These are phyloP conservation scores for Lantana camara DNA, from an alignment of 257 asterid genomes.

Conservation along the genomic window DNA sequence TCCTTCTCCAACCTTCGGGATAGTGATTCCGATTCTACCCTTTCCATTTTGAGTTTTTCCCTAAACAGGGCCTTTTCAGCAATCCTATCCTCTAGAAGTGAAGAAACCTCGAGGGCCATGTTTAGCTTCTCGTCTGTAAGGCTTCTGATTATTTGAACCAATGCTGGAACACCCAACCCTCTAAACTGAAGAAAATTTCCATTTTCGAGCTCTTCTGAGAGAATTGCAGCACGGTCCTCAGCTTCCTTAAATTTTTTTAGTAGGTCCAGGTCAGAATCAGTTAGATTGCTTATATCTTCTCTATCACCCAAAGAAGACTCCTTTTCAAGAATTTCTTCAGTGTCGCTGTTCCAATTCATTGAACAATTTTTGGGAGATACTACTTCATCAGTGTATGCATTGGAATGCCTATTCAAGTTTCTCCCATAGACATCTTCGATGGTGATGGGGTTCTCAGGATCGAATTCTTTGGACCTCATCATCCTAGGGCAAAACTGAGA, in stretches of 20 bases:
- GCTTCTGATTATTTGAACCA: constrained; percentile 65
- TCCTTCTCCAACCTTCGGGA: constrained; percentile 74
- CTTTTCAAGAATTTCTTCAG: constrained; percentile 48
- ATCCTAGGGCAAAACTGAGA: constrained; percentile 50
- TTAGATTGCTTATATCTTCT: constrained; percentile 32
- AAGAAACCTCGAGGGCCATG: constrained; percentile 71
- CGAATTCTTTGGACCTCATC: constrained; percentile 58
- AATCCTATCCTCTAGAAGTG: constrained; percentile 65
- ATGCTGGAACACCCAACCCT: constrained; percentile 56
- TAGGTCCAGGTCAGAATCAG: constrained; percentile 53
- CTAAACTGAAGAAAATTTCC: constrained; percentile 50
- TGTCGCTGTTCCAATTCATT: constrained; percentile 44
- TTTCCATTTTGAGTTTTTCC: constrained; percentile 55
- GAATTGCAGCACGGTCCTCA: constrained; percentile 61
- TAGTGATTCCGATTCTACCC: constrained; percentile 51
- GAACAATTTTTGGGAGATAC: constrained; percentile 40
- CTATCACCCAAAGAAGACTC: constrained; percentile 43
- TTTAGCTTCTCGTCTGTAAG: constrained; percentile 71
- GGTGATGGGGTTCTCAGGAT: constrained; percentile 73
- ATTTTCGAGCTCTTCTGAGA: constrained; percentile 70
- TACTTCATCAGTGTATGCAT: constrained; percentile 49
- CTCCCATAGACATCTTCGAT: constrained; percentile 77
- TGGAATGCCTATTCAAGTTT: constrained; percentile 49
- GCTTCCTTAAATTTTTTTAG: constrained; percentile 65
- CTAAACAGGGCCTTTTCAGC: constrained; percentile 73